Evolutionary conservation across 805 yeast genomes (phyloP).

Genomic region (Nakazawaea ishiwadae): DNA sequence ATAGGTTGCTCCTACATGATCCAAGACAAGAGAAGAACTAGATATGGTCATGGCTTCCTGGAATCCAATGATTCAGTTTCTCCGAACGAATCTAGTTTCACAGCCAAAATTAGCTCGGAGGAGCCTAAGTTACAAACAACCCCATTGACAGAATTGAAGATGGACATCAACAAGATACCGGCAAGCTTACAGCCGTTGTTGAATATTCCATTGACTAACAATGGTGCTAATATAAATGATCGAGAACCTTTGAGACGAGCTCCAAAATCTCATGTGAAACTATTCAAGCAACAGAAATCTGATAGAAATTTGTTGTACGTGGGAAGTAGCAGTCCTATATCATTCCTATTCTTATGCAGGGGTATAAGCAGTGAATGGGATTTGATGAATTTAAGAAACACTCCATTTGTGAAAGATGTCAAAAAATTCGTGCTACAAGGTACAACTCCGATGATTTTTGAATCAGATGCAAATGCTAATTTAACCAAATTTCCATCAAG

Average conservation of each 20-base stretch:
- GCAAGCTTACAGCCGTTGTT: constrained; percentile 11
- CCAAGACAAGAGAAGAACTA: constrained; percentile 18
- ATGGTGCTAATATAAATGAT: too few relatives aligned
- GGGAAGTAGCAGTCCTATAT: too few relatives aligned
- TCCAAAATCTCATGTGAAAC: too few relatives aligned
- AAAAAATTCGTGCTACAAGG: too few relatives aligned
- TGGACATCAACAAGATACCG: constrained; percentile 12
- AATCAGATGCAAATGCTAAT: too few relatives aligned
- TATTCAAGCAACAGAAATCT: too few relatives aligned
- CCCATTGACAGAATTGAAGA: constrained; percentile 15
- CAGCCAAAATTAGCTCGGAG: background rate
- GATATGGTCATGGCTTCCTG: constrained; percentile 6
- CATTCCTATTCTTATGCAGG: too few relatives aligned
- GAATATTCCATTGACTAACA: constrained; percentile 13
- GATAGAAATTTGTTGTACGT: too few relatives aligned
- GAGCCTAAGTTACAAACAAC: background rate
- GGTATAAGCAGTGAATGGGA: too few relatives aligned
- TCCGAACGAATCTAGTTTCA: background rate
- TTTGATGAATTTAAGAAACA: too few relatives aligned
- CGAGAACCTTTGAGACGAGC: too few relatives aligned
- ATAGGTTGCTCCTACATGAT: constrained; percentile 27
- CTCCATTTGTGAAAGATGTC: background rate
- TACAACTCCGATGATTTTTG: too few relatives aligned
- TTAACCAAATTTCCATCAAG: constrained; percentile 29
- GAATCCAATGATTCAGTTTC: constrained; percentile 2